These are phyloP conservation scores for Boeremia lycopersici DNA, from an alignment of 2,329 filamentous ascomycete genomes.

Conservation along the genomic window DNA sequence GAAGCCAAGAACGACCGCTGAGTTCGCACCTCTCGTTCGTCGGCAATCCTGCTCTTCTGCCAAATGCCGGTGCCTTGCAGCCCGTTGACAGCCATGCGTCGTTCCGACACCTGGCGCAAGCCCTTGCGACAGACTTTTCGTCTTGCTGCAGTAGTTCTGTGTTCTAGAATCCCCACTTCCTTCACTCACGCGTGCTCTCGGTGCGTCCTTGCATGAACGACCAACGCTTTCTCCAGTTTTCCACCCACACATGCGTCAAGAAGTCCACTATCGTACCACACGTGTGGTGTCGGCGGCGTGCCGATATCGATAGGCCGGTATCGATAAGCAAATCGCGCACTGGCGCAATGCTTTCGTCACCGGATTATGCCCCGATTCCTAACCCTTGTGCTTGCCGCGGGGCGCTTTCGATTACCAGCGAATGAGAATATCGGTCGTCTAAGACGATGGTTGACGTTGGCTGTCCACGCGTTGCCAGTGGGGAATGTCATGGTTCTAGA, in stretches of 20 bases:
- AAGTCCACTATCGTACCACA: background rate
- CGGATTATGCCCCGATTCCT: conserved; percentile 8
- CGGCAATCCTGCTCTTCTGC: background rate
- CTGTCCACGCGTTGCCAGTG: background rate
- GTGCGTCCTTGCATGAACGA: conserved; percentile 12
- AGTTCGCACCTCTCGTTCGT: background rate
- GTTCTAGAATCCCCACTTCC: conserved; percentile 14
- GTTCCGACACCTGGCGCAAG: background rate
- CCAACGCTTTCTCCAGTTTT: conserved; percentile 15
- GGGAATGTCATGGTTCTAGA: conserved; percentile 9
- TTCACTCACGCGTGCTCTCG: background rate
- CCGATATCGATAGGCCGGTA: conserved; percentile 20
- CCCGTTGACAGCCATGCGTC: conserved; percentile 8
- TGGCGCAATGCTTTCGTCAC: conserved; percentile 14
- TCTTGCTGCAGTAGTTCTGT: conserved; percentile 13
- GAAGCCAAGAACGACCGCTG: background rate
- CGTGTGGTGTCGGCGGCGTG: conserved; percentile 8
- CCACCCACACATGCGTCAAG: conserved; percentile 10
- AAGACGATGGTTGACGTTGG: conserved; percentile 1
- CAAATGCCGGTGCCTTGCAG: conserved; percentile 16
- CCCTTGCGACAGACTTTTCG: conserved; percentile 14
- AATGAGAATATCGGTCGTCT: conserved; percentile 6
- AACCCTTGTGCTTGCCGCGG: background rate
- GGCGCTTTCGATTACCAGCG: conserved; percentile 3
- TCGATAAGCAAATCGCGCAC: conserved; percentile 10